These are phyloP conservation scores for Castanea crenata DNA, from an alignment of 306 rosid genomes.

Conservation along the genomic window DNA sequence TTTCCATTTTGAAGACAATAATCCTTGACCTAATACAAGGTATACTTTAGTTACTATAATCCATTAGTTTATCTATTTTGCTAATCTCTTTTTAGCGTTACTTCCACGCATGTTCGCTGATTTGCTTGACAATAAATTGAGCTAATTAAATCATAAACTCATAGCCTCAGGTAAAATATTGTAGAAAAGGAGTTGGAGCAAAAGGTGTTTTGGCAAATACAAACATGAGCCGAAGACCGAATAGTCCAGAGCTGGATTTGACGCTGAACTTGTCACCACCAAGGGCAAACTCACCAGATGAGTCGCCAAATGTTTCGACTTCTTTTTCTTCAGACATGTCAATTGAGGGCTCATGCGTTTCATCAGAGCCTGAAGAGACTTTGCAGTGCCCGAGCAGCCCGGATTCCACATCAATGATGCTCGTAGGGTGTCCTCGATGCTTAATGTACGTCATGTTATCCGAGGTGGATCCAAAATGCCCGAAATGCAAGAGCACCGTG, in stretches of 20 bases:
- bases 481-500: slow-evolving; percentile 49
- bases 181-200: no score
- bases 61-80: neutral
- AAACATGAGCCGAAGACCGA: slow-evolving; percentile 30
- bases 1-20: neutral
- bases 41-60: neutral
- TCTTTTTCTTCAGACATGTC: slow-evolving; percentile 24
- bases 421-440: slow-evolving; percentile 59
- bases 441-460: slow-evolving; percentile 59
- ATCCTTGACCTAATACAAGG: neutral
- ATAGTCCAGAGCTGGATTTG: slow-evolving; percentile 35
- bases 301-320: slow-evolving; percentile 2
- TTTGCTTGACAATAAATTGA: neutral
- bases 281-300: neutral
- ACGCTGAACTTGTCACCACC: slow-evolving; percentile 38
- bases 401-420: slow-evolving; percentile 19
- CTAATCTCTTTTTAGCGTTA: neutral
- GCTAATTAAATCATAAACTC: neutral
- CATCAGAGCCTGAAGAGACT: slow-evolving; percentile 30
- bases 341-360: slow-evolving; percentile 41
- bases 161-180: neutral
- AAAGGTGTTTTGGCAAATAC: neutral
- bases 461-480: slow-evolving; percentile 46
- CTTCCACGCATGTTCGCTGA: neutral
- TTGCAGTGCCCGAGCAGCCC: neutral